phyloP scores from a whole-genome alignment of 257 asterid species.

The Nyctanthes arbortristis region DNA sequence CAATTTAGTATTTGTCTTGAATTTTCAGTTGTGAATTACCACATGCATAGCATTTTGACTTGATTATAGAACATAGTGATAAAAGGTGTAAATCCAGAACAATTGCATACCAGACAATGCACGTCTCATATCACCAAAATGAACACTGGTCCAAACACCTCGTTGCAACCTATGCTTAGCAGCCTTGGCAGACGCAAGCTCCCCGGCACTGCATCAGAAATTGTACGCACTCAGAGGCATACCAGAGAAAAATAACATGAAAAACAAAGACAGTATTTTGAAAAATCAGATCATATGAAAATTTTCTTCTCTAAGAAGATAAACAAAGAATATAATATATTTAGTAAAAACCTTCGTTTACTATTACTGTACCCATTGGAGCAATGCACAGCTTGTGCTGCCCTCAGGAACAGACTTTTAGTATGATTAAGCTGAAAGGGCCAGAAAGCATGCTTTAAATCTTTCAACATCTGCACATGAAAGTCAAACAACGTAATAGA shows the following conservation, averaged over 20 bases:
- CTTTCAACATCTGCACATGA: slow-evolving; percentile 57
- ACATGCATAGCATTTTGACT: neutral
- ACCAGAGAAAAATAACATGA: neutral
- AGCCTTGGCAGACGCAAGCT: slow-evolving; percentile 85
- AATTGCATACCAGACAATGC: slow-evolving; percentile 65
- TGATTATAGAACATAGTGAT: slow-evolving; percentile 12
- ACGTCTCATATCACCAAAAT: slow-evolving; percentile 85
- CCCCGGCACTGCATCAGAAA: slow-evolving; percentile 51
- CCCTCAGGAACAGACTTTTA: slow-evolving; percentile 71
- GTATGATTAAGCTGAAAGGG: slow-evolving; percentile 70
- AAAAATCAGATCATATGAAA: neutral
- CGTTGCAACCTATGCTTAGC: slow-evolving; percentile 80
- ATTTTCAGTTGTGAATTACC: neutral
- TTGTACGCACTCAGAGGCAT: neutral
- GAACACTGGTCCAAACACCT: slow-evolving; percentile 90
- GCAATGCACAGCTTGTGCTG: slow-evolving; percentile 82
- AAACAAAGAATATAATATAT: slow-evolving; percentile 1
- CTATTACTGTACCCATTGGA: slow-evolving; percentile 35
- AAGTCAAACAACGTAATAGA: slow-evolving; percentile 5
- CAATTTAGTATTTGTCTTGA: slow-evolving; percentile 12
- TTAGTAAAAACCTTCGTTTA: slow-evolving; percentile 46
- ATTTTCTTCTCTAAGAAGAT: slow-evolving; percentile 3
- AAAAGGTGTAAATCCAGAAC: slow-evolving; percentile 6
- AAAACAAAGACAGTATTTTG: slow-evolving; percentile 6
- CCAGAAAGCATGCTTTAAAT: slow-evolving; percentile 82